These are phyloP conservation scores for Acacia crassicarpa DNA, from an alignment of 306 rosid species.

Conservation along the genomic window DNA sequence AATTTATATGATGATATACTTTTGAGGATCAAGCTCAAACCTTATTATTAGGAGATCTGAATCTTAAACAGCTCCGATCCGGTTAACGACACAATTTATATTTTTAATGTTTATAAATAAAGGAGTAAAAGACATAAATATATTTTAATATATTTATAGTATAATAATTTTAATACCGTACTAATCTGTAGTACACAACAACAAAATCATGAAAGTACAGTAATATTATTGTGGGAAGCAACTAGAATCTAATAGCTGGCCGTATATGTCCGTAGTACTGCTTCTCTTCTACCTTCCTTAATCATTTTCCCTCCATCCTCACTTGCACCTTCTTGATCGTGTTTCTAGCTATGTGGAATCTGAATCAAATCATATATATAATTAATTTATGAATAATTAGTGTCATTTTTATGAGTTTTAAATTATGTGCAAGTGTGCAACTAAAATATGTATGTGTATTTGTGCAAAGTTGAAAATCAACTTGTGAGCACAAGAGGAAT, in stretches of 20 bases:
- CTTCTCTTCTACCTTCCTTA: neutral
- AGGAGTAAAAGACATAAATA: neutral
- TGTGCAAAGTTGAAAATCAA: neutral
- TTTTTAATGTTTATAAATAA: neutral
- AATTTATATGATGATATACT: neutral
- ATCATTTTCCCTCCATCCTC: neutral
- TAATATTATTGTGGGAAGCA: neutral
- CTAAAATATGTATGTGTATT: neutral
- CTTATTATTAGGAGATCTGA: neutral
- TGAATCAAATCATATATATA: neutral
- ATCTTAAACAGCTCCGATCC: neutral
- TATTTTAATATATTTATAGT: neutral
- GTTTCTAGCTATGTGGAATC: neutral
- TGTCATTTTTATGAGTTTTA: neutral
- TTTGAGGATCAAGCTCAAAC: neutral
- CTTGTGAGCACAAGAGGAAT: neutral
- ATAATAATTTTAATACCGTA: neutral
- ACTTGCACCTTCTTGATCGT: neutral
- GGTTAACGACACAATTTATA: neutral
- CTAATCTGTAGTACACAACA: neutral
- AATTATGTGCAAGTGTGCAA: neutral
- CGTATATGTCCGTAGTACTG: slow-evolving; percentile 14
- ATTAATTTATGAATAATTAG: neutral
- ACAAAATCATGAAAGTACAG: neutral
- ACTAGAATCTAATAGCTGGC: slow-evolving; percentile 11